phyloP scores from a whole-genome alignment of 1,284 basidiomycete genomes.

The Thelephora terrestris region DNA sequence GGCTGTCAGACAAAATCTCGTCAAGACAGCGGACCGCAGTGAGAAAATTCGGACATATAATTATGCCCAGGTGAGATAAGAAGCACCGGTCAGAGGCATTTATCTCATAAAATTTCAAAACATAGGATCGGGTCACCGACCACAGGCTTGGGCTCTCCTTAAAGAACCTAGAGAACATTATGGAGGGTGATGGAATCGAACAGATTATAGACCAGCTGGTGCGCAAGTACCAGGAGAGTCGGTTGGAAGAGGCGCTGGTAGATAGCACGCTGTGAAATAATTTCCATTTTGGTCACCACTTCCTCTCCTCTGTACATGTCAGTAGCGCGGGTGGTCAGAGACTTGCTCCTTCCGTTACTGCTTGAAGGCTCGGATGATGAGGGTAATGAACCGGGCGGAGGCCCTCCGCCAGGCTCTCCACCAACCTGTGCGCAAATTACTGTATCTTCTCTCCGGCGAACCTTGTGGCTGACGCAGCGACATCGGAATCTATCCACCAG shows the following conservation, averaged over 20 bases:
- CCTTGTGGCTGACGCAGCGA: constrained; percentile 2
- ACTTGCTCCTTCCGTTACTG: not conserved
- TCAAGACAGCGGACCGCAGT: constrained; percentile 74
- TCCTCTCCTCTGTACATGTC: not conserved
- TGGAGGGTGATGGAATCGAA: constrained; percentile 72
- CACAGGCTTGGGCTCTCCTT: constrained; percentile 77
- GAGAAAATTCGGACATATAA: constrained; percentile 95
- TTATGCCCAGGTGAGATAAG: constrained; percentile 58
- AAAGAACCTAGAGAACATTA: constrained; percentile 61
- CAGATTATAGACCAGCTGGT: constrained; percentile 55
- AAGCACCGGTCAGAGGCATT: not conserved
- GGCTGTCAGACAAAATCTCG: constrained; percentile 60
- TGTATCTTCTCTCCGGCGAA: constrained; percentile 7
- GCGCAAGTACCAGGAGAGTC: constrained; percentile 51
- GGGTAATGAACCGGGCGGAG: constrained; percentile 12
- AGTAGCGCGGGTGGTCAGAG: not conserved
- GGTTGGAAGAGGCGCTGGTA: constrained; percentile 58
- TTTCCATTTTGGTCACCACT: too few relatives aligned
- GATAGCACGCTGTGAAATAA: not conserved
- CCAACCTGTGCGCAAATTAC: constrained; percentile 36
- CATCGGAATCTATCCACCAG: constrained; percentile 21
- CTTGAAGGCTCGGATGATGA: constrained; percentile 8
- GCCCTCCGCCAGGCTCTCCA: constrained; percentile 46
- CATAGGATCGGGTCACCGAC: constrained; percentile 83
- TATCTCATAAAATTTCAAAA: not conserved